Conservation (phyloP, 1,284 basidiomycete genomes). For the Athelia sp. region DNA sequence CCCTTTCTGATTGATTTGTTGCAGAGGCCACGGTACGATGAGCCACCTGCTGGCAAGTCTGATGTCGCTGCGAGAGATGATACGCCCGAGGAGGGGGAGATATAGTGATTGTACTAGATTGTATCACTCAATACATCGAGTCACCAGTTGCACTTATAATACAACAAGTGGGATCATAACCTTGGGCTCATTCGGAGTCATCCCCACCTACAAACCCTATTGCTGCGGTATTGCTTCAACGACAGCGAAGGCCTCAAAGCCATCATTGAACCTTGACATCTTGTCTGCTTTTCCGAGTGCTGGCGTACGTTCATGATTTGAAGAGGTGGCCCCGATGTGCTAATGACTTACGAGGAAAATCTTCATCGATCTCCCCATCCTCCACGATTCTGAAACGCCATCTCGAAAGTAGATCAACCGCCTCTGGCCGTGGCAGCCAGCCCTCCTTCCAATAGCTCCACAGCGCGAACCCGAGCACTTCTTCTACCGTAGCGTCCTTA, state of each 20-base stretch:
- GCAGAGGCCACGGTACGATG: neutral
- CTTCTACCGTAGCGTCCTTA: conserved; percentile 90
- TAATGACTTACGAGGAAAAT: conserved; percentile 81
- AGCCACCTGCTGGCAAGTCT: neutral
- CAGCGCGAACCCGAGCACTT: conserved; percentile 90
- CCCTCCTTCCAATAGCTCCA: conserved; percentile 91
- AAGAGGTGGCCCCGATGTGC: neutral
- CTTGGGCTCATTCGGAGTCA: too few species aligned
- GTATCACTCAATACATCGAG: too few species aligned
- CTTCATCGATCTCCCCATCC: conserved; percentile 97
- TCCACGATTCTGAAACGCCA: conserved; percentile 97
- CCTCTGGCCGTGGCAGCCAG: conserved; percentile 65
- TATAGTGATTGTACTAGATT: neutral
- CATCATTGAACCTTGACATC: conserved; percentile 83
- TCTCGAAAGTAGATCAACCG: conserved; percentile 60
- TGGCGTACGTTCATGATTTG: conserved; percentile 25
- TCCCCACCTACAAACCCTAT: too few species aligned
- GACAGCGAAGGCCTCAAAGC: conserved; percentile 85
- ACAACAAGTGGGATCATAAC: too few species aligned
- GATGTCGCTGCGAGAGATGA: neutral
- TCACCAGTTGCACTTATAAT: too few species aligned
- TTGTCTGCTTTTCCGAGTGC: conserved; percentile 86
- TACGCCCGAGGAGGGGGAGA: conserved; percentile 1
- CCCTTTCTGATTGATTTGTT: neutral
- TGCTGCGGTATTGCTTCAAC: conserved; percentile 73